phyloP scores from a whole-genome alignment of 331 rosid species.

The Acacia pycnantha region DNA sequence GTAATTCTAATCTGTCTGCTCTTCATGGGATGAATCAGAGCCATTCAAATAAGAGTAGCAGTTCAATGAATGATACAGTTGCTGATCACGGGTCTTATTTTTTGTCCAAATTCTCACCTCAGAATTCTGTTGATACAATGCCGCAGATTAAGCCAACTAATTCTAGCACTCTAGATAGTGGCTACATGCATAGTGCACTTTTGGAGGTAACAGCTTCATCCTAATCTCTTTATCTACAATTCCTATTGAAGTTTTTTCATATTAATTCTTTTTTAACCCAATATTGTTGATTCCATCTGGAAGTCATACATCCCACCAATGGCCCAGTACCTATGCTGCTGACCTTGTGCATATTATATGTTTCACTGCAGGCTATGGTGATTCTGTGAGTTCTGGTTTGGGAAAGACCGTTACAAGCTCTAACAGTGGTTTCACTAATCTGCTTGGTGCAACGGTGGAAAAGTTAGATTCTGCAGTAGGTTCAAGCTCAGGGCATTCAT shows the following conservation, averaged over 20 bases:
- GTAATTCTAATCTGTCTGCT: slow-evolving; percentile 47
- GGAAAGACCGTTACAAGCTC: slow-evolving; percentile 41
- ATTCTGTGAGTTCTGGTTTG: slow-evolving; percentile 39
- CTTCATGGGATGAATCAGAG: slow-evolving; percentile 43
- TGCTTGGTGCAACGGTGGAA: slow-evolving; percentile 42
- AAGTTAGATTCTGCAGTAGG: slow-evolving; percentile 39
- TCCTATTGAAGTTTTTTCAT: slow-evolving; percentile 6
- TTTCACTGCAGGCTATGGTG: slow-evolving; percentile 36
- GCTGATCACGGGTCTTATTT: slow-evolving; percentile 35
- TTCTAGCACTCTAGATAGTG: slow-evolving; percentile 37
- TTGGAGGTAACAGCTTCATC: slow-evolving; percentile 51
- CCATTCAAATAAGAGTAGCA: slow-evolving; percentile 40
- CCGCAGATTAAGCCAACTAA: slow-evolving; percentile 43
- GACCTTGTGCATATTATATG: slow-evolving; percentile 39
- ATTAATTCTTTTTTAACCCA: slow-evolving; percentile 19
- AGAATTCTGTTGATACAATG: slow-evolving; percentile 45
- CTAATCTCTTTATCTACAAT: slow-evolving; percentile 1
- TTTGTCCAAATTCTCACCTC: slow-evolving; percentile 47
- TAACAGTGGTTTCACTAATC: slow-evolving; percentile 34
- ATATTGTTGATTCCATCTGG: slow-evolving; percentile 33
- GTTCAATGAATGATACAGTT: slow-evolving; percentile 43
- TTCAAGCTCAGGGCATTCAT: slow-evolving; percentile 45
- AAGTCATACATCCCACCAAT: slow-evolving; percentile 25
- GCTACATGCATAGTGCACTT: slow-evolving; percentile 35
- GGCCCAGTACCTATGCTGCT: slow-evolving; percentile 29